phyloP scores from a whole-genome alignment of 805 yeast species.

The Lachancea nothofagi region DNA sequence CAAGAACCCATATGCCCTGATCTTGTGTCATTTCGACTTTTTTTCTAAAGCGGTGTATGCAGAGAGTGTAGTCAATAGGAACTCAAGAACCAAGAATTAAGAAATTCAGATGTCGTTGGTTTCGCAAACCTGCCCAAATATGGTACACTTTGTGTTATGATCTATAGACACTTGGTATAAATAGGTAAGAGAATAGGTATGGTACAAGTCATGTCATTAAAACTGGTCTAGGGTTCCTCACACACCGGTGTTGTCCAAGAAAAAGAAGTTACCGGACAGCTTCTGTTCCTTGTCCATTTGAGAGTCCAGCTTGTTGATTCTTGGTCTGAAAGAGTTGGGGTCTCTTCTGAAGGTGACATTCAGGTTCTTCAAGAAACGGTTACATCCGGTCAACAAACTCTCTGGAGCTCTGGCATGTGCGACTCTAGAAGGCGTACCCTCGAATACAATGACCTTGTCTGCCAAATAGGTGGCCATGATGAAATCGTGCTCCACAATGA shows the following conservation, averaged over 20 bases:
- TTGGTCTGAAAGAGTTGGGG: constrained; percentile 96
- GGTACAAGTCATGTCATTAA: constrained; percentile 1
- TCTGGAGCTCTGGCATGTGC: constrained; percentile 88
- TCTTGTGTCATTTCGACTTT: constrained; percentile 3
- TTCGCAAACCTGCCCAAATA: too few relatives aligned
- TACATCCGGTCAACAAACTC: constrained; percentile 93
- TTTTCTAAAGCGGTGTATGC: too few relatives aligned
- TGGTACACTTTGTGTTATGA: not conserved
- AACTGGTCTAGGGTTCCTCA: constrained; percentile 18
- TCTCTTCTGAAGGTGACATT: constrained; percentile 99
- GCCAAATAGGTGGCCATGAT: constrained; percentile 99
- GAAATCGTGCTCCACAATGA: constrained; percentile 98
- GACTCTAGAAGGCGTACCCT: constrained; percentile 84
- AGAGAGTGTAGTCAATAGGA: too few relatives aligned
- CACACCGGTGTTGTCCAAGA: constrained; percentile 66
- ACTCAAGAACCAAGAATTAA: too few relatives aligned
- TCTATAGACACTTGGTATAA: constrained; percentile 2
- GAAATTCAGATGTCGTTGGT: too few relatives aligned
- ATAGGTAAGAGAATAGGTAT: not conserved
- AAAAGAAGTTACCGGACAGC: constrained; percentile 86
- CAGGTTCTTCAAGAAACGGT: constrained; percentile 91
- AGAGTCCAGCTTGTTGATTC: constrained; percentile 95
- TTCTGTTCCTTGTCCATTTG: constrained; percentile 99
- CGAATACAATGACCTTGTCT: constrained; percentile 96
- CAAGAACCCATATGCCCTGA: constrained; percentile 64